Conservation (phyloP, 2,329 filamentous ascomycete species). For the Onygenales sp. region DNA sequence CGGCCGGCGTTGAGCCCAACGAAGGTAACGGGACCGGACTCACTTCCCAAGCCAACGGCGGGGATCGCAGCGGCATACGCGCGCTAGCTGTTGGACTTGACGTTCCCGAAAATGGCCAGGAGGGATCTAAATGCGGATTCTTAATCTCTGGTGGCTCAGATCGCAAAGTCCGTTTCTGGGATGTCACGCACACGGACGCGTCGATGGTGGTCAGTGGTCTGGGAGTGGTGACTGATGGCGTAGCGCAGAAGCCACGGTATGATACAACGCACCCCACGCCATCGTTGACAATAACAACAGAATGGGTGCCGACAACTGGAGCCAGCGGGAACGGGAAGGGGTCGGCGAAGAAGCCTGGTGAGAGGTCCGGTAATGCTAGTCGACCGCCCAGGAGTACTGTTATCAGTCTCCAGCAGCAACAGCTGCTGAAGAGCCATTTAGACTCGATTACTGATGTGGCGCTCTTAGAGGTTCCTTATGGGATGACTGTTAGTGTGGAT, state of each 20-base stretch:
- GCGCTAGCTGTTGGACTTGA: conserved; percentile 66
- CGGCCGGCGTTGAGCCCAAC: conserved; percentile 53
- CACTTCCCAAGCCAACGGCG: background rate
- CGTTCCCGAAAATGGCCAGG: conserved; percentile 53
- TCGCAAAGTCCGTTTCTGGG: conserved; percentile 90
- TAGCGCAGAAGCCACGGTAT: conserved; percentile 56
- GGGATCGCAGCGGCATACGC: conserved; percentile 49
- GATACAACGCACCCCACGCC: conserved; percentile 53
- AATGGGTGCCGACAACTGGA: conserved; percentile 43
- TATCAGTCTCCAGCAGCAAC: conserved; percentile 79
- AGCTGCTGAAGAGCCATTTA: conserved; percentile 74
- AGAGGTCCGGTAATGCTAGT: conserved; percentile 19
- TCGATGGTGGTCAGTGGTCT: conserved; percentile 75
- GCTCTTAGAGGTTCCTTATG: conserved; percentile 80
- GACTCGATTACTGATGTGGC: conserved; percentile 82
- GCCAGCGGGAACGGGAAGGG: conserved; percentile 19
- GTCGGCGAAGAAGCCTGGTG: conserved; percentile 27
- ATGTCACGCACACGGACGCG: conserved; percentile 65
- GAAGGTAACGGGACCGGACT: conserved; percentile 36
- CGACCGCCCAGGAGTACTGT: conserved; percentile 66
- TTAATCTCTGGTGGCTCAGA: conserved; percentile 82
- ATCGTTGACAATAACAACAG: conserved; percentile 56
- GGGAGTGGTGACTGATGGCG: conserved; percentile 51
- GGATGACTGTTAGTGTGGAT: conserved; percentile 87
- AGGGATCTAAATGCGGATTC: conserved; percentile 61